These are phyloP conservation scores for Dendrocalamus latiflorus DNA, from an alignment of 202 grass and related monocot genomes.

Conservation along the genomic window DNA sequence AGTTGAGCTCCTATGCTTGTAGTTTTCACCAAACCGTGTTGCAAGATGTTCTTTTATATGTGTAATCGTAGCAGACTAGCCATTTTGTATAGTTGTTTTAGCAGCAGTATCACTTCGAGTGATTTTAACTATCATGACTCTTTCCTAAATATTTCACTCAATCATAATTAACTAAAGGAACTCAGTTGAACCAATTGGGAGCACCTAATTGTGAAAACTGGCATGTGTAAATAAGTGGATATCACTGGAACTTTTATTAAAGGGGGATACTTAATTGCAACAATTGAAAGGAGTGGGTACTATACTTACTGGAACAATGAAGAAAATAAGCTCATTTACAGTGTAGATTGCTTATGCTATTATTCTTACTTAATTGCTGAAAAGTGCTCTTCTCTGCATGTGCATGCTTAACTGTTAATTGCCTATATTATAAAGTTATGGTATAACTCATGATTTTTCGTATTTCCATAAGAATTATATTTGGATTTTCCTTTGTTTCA, in stretches of 20 bases:
- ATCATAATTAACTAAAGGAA: neutral
- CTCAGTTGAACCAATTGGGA: neutral
- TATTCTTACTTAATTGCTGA: neutral
- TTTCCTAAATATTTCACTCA: neutral
- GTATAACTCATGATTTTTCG: neutral
- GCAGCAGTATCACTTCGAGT: neutral
- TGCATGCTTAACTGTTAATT: neutral
- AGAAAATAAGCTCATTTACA: neutral
- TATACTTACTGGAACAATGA: neutral
- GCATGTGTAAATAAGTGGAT: neutral
- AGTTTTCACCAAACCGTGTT: slow-evolving; percentile 7
- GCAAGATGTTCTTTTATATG: slow-evolving; percentile 7
- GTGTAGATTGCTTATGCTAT: neutral
- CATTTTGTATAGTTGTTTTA: neutral
- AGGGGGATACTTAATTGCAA: neutral
- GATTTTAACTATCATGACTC: neutral
- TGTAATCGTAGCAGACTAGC: neutral
- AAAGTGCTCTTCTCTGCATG: neutral
- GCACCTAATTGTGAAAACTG: neutral
- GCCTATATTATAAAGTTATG: neutral
- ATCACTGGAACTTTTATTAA: slow-evolving; percentile 5
- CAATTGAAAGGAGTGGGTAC: neutral
- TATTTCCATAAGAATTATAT: neutral
- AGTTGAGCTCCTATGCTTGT: neutral
- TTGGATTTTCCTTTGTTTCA: neutral